Evolutionary conservation across 805 yeast genomes (phyloP).

Genomic region (Kodamaea sagamina): DNA sequence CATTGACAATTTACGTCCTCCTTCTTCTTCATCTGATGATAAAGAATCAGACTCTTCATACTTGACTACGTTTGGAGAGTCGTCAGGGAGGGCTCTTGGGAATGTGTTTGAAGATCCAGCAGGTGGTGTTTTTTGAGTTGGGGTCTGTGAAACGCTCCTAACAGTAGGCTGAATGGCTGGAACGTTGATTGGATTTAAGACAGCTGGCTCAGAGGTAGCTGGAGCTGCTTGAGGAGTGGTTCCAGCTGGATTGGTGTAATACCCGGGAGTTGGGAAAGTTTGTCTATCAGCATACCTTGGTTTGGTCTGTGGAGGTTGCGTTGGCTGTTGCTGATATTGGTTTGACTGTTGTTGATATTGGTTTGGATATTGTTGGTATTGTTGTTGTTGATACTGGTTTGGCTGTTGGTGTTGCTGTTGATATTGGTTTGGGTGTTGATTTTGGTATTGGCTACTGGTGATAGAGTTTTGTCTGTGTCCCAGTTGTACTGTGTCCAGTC

Average conservation of each 20-base stretch:
- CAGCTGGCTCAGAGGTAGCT: slow-evolving; percentile 1
- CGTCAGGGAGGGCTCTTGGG: slow-evolving; percentile 13
- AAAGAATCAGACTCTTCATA: slow-evolving; percentile 27
- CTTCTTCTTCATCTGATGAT: slow-evolving; percentile 32
- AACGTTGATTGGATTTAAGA: slow-evolving; percentile 1
- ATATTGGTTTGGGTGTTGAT: slow-evolving; percentile 1
- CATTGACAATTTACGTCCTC: slow-evolving; percentile 32
- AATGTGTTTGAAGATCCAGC: slow-evolving; percentile 26
- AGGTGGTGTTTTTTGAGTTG: slow-evolving; percentile 1
- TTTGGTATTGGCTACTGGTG: slow-evolving; percentile 1
- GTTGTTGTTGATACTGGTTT: neutral
- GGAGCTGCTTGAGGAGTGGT: neutral
- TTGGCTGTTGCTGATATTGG: slow-evolving; percentile 1
- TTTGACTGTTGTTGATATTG: slow-evolving; percentile 4
- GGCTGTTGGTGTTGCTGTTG: slow-evolving; percentile 1
- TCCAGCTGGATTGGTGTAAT: slow-evolving; percentile 14
- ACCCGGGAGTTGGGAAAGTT: slow-evolving; percentile 11
- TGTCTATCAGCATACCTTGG: slow-evolving; percentile 5
- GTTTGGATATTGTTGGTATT: neutral
- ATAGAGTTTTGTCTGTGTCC: slow-evolving; percentile 2
- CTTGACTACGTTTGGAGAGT: slow-evolving; percentile 39
- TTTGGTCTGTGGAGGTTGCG: slow-evolving; percentile 3
- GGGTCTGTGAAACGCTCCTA: neutral
- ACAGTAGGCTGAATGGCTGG: neutral
- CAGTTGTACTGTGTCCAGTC: slow-evolving; percentile 10